These are phyloP conservation scores for Flaveria floridana DNA, from an alignment of 140 eudicot genomes.

Conservation along the genomic window DNA sequence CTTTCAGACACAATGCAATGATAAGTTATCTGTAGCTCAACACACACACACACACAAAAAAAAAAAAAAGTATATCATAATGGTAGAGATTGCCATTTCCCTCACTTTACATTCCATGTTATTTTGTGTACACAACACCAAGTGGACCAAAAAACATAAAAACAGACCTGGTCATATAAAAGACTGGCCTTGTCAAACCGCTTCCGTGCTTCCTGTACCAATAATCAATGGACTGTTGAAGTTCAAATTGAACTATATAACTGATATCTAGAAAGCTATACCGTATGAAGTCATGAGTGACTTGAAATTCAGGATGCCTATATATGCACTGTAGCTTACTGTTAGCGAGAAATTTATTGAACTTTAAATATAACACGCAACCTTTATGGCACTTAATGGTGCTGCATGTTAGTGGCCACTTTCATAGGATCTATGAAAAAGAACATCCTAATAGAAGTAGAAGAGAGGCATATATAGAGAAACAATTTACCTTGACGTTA, in stretches of 20 bases:
- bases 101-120: neutral
- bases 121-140: slow-evolving; percentile 4
- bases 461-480: slow-evolving; percentile 20
- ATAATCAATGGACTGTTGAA: neutral
- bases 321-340: neutral
- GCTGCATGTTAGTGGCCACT: slow-evolving; percentile 10
- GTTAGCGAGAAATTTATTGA: slow-evolving; percentile 3
- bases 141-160: slow-evolving; percentile 22
- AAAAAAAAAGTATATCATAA: neutral
- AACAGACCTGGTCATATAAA: slow-evolving; percentile 80
- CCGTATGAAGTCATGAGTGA: neutral
- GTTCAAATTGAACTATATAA: neutral
- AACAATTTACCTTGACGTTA: slow-evolving; percentile 80
- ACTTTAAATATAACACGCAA: neutral
- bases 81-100: slow-evolving; percentile 2
- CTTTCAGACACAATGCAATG: slow-evolving; percentile 24
- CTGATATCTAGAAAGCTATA: slow-evolving; percentile 3
- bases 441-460: slow-evolving; percentile 5
- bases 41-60: no score
- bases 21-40: neutral
- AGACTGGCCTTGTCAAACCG: slow-evolving; percentile 98
- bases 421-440: neutral
- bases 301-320: slow-evolving; percentile 15
- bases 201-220: slow-evolving; percentile 89
- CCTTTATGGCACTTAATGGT: slow-evolving; percentile 5